These are phyloP conservation scores for Boletus subparvulus DNA, from an alignment of 768 basidiomycete genomes.

Conservation along the genomic window DNA sequence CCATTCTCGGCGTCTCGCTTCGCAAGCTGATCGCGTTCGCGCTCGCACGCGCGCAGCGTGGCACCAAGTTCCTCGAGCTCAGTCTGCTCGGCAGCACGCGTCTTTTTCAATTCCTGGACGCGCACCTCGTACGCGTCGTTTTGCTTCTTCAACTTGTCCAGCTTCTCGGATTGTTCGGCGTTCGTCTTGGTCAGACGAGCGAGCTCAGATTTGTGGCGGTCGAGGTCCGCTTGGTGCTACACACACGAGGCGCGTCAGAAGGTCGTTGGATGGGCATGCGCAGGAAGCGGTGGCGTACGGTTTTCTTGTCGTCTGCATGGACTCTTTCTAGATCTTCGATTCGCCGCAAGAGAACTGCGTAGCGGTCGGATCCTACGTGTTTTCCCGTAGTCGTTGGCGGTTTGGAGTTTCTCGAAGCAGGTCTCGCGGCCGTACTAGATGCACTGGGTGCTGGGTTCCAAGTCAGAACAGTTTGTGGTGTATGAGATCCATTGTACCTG, in stretches of 20 bases:
- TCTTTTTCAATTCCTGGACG: constrained; percentile 60
- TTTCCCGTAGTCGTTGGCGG: constrained; percentile 18
- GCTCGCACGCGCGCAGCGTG: constrained; percentile 58
- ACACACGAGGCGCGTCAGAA: neutral
- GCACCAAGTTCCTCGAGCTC: constrained; percentile 63
- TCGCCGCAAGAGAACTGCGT: constrained; percentile 56
- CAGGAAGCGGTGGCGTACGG: constrained; percentile 38
- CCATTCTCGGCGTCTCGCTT: constrained; percentile 51
- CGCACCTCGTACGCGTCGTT: constrained; percentile 55
- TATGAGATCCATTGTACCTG: constrained; percentile 35
- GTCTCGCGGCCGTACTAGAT: constrained; percentile 27
- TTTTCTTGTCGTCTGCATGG: constrained; percentile 66
- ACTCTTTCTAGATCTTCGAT: constrained; percentile 62
- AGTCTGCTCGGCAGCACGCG: constrained; percentile 46
- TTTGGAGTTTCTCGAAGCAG: constrained; percentile 29
- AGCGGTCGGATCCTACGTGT: constrained; percentile 41
- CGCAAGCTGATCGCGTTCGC: constrained; percentile 52
- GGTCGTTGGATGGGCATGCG: neutral
- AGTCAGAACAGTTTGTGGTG: neutral
- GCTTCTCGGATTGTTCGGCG: constrained; percentile 50
- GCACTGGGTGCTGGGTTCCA: constrained; percentile 35
- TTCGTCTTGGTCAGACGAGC: constrained; percentile 45
- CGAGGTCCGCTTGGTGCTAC: constrained; percentile 63
- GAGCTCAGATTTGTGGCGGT: constrained; percentile 58
- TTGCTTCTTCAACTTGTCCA: constrained; percentile 66